Base-by-base conservation (phyloP, 768 basidiomycete species). In the Chalciporus chontae region DNA sequence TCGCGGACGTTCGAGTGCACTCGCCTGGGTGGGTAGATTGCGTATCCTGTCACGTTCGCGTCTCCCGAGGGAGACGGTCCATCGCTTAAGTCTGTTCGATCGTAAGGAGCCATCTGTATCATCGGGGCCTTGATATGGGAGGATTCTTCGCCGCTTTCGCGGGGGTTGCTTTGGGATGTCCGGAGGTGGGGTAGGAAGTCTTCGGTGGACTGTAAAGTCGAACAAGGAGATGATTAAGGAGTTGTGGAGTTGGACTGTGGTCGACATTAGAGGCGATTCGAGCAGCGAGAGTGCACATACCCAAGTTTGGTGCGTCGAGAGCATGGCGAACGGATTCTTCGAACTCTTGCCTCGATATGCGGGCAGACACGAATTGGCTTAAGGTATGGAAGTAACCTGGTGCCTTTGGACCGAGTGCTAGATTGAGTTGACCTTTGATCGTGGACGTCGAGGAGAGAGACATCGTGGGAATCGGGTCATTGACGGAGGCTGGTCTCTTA, bases 201-300 rank as follows among this genome's bases (percentile, higher is more conserved):
- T 78, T 56, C 84, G 81, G 56, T 85, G 80, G 0, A 81, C 80
- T 2, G 87, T 87, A 19, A 85, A 85, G 66, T 89, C 88, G 54
- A 91, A 88, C 14, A 92, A 68, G 2, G 89, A 89, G 26, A 91
- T 90, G 31, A 92, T 83, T 27, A 92, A 74, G 10, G 89, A 83
- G 66, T 92, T 92, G 63, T 92, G 90, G 2, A 90, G 71, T 66
- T 89, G 87, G 24, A 90, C 85, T 85, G 53, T n/a, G 38, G 9
- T 49, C 27, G 51, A 23, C 21, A 49, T 63, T 19, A 60, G 59
- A 24, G 11, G n/a, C 15, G 10, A 10, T 37, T 26, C 14, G 32
- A n/a, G n/a, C n/a, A n/a, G n/a, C n/a, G n/a, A n/a, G n/a, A n/a
- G 40, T 17, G 23, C 14, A 65, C 61, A 17, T 31, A 75, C 77